Percentiles rank a stretch among this genome's conserved stretches.
These are phyloP conservation scores for Metarhizium guizhouense DNA, from an alignment of 2,329 filamentous ascomycete species.

Conservation along the genomic window DNA sequence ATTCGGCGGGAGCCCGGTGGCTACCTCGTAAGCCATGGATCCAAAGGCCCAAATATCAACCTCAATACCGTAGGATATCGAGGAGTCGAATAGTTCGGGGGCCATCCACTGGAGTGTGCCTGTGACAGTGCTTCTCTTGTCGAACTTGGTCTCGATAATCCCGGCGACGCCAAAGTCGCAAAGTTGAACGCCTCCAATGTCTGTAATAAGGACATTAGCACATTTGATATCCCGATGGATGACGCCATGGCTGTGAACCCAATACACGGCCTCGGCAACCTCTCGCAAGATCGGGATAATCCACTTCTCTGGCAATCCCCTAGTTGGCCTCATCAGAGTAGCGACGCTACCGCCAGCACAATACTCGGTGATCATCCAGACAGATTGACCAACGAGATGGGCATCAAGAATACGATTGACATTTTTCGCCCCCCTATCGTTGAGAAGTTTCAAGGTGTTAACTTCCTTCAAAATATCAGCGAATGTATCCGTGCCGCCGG, in stretches of 20 bases:
- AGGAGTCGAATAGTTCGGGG: slow-evolving; percentile 61
- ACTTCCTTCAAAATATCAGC: slow-evolving; percentile 55
- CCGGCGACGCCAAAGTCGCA: slow-evolving; percentile 60
- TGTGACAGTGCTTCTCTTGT: slow-evolving; percentile 72
- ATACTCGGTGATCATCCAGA: slow-evolving; percentile 84
- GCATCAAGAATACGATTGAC: slow-evolving; percentile 75
- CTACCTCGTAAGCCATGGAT: slow-evolving; percentile 72
- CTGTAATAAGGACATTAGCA: slow-evolving; percentile 71
- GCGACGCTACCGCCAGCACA: slow-evolving; percentile 75
- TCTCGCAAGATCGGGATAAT: slow-evolving; percentile 60
- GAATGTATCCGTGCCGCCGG: slow-evolving; percentile 51
- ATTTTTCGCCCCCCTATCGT: slow-evolving; percentile 64
- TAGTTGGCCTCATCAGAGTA: slow-evolving; percentile 58
- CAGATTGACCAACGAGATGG: slow-evolving; percentile 63
- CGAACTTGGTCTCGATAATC: slow-evolving; percentile 63
- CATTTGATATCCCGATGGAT: slow-evolving; percentile 65
- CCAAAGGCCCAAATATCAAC: slow-evolving; percentile 83
- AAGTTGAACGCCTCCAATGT: slow-evolving; percentile 55
- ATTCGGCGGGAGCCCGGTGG: slow-evolving; percentile 69
- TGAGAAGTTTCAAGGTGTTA: slow-evolving; percentile 59
- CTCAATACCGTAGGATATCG: slow-evolving; percentile 59
- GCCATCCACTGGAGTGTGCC: slow-evolving; percentile 85
- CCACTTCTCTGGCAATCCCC: slow-evolving; percentile 59
- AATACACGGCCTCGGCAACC: slow-evolving; percentile 54
- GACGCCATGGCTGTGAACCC: slow-evolving; percentile 58